Base-by-base conservation (phyloP, 192 early-diverging fungal species). In the Lobosporangium transversale region DNA sequence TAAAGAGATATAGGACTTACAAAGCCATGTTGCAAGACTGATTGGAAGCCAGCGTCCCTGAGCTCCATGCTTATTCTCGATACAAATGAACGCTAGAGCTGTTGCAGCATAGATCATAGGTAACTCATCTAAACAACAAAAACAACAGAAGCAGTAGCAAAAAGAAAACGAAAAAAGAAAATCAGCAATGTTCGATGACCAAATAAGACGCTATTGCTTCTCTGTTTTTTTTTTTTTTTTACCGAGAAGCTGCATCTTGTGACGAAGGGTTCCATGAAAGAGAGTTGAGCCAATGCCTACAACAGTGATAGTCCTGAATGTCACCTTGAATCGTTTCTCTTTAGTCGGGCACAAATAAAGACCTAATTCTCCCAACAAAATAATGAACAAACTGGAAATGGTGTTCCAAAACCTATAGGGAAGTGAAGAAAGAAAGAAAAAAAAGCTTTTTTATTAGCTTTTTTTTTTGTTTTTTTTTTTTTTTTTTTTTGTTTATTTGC, bases 261-360 rank as follows among this genome's bases (percentile, higher is more conserved):
- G 89, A 43, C 81, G 84, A 20, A 95, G 83, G 0, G 94, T 92
- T 31, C 87, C 91, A 70, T 93, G 94, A 82, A 93, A 93, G 36
- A 91, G 78, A 35, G 86, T 89, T 53, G 88, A 89, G 3, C 93
- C 93, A 15, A 91, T 68, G 10, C 93, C 93, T 20, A 95, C 88
- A 0, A 91, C 58, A 10, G 86, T 82, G 48, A 94, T 85, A 0
- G 86, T 80, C 10, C 83, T 75, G 50, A 85, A 88, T 0, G 84
- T 78, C 6, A 89, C 52, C 36, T 82, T 85, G 53, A 87, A 85
- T 26, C 86, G 79, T 14, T 61, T 60, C 17, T 51, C 53, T 57
- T 87, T 54, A 23, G 65, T 75, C 3, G 87, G 83, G 24, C 81
- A 82, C 30, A 84, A 76, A 12, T 82, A 81, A 7, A 84, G 69